Percentiles rank a stretch among this genome's conserved stretches.
These are phyloP conservation scores for Monosporascus sp. DNA, from an alignment of 2,329 filamentous ascomycete species.

Conservation along the genomic window DNA sequence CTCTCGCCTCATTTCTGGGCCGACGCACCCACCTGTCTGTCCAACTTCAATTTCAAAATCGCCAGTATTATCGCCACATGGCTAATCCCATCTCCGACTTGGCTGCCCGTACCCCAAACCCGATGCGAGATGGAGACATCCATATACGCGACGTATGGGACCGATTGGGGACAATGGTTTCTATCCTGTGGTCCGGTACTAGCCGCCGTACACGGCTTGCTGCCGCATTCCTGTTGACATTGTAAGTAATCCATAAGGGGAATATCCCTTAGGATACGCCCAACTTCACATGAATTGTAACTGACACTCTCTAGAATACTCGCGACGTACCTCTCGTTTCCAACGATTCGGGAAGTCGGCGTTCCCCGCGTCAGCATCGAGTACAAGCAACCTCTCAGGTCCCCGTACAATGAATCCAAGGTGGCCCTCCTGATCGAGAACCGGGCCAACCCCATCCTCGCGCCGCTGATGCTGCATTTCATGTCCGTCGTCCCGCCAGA, in stretches of 20 bases:
- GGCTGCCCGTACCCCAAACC: neutral
- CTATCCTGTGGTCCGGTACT: slow-evolving; percentile 28
- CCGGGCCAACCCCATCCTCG: slow-evolving; percentile 43
- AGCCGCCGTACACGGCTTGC: slow-evolving; percentile 29
- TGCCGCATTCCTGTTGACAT: slow-evolving; percentile 24
- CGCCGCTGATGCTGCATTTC: slow-evolving; percentile 51
- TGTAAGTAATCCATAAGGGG: slow-evolving; percentile 18
- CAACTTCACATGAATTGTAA: no score
- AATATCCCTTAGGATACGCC: no score
- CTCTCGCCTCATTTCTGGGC: no score
- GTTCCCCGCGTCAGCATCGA: slow-evolving; percentile 23
- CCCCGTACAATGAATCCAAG: slow-evolving; percentile 44
- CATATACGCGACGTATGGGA: neutral
- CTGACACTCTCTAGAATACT: neutral
- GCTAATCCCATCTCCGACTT: neutral
- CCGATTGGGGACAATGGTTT: neutral
- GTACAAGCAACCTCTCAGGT: slow-evolving; percentile 23
- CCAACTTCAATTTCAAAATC: neutral
- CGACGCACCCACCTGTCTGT: no score
- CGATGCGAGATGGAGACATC: neutral
- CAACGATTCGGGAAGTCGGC: slow-evolving; percentile 3
- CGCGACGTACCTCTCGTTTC: slow-evolving; percentile 6
- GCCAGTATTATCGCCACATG: neutral
- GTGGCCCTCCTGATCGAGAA: slow-evolving; percentile 53
- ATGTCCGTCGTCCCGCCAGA: slow-evolving; percentile 52